Percentiles rank a stretch among this genome's conserved stretches.
Evolutionary conservation across 257 asterid genomes (phyloP).

Genomic region (Forsythia suspensa): DNA sequence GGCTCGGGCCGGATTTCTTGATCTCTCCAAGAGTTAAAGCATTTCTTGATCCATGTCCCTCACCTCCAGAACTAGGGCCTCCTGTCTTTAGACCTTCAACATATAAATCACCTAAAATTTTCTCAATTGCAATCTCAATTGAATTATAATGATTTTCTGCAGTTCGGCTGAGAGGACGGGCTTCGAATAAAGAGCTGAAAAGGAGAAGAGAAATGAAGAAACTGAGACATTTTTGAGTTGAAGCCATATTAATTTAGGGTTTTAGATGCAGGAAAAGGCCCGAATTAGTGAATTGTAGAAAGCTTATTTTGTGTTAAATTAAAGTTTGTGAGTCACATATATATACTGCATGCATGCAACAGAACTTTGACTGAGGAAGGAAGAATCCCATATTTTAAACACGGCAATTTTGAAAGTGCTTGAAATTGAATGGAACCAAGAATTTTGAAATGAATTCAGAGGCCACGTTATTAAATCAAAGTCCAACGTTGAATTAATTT

Average conservation of each 20-base stretch:
- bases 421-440: too few relatives aligned
- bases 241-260: background rate
- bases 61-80: slow-evolving; percentile 27
- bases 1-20: slow-evolving; percentile 38
- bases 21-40: slow-evolving; percentile 17
- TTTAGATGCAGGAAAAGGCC: background rate
- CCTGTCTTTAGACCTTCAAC: slow-evolving; percentile 30
- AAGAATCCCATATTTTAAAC: too few relatives aligned
- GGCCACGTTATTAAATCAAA: too few relatives aligned
- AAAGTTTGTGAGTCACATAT: background rate
- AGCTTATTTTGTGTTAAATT: too few relatives aligned
- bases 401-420: too few relatives aligned
- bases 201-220: background rate
- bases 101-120: slow-evolving; percentile 12
- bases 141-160: background rate
- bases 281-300: background rate
- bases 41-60: slow-evolving; percentile 13
- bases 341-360: background rate
- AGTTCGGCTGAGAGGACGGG: slow-evolving; percentile 25
- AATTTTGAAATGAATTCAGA: too few relatives aligned
- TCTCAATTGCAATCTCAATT: background rate
- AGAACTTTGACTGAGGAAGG: background rate
- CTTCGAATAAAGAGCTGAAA: slow-evolving; percentile 8
- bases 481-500: too few relatives aligned
- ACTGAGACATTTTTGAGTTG: background rate